phyloP scores from a whole-genome alignment of 768 basidiomycete species.

The Tephrocybe sp. region DNA sequence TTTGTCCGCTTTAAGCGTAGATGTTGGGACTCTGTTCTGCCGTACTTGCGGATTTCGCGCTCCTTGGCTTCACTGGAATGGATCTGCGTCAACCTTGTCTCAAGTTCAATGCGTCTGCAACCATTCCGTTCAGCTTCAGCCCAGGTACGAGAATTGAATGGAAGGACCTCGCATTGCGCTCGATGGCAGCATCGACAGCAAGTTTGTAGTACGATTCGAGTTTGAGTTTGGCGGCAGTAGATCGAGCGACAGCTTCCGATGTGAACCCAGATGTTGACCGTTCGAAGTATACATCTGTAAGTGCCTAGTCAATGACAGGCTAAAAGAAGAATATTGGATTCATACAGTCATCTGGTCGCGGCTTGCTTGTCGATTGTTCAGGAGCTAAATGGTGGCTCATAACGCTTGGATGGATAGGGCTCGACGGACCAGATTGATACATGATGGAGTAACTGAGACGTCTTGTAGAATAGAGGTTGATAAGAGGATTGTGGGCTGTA shows the following conservation, averaged over 20 bases:
- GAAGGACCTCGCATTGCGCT: conserved; percentile 83
- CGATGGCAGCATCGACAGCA: conserved; percentile 94
- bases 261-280: conserved; percentile 80
- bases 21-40: conserved; percentile 85
- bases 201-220: conserved; percentile 98
- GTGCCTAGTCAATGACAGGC: conserved; percentile 11
- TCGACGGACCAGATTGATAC: conserved; percentile 39
- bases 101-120: conserved; percentile 81
- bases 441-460: conserved; percentile 16
- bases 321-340: conserved; percentile 2
- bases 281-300: conserved; percentile 93
- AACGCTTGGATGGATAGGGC: conserved; percentile 23
- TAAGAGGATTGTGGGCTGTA: conserved; percentile 12
- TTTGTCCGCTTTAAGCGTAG: conserved; percentile 91
- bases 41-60: conserved; percentile 83
- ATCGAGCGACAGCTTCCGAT: conserved; percentile 82
- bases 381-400: conserved; percentile 31
- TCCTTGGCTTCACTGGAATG: conserved; percentile 80
- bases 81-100: conserved; percentile 77
- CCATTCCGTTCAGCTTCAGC: not conserved
- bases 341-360: conserved; percentile 45
- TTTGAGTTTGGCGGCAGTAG: conserved; percentile 93
- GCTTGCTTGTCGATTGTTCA: conserved; percentile 34
- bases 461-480: conserved; percentile 7
- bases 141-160: not conserved